These are phyloP conservation scores for Serendipita sp. DNA, from an alignment of 768 basidiomycete genomes.

Conservation along the genomic window DNA sequence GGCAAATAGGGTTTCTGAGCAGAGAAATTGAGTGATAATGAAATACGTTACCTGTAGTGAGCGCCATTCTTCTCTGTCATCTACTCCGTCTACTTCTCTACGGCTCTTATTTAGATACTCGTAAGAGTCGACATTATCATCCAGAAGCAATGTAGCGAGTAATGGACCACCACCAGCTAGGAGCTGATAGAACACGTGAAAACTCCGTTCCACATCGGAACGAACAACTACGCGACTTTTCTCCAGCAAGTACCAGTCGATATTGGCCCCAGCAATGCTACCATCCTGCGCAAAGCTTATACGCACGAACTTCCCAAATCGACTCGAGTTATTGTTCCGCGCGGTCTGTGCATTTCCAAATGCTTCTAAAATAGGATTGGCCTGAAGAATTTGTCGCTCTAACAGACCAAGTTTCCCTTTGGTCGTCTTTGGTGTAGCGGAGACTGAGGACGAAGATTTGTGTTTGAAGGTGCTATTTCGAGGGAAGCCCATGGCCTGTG, in stretches of 20 bases:
- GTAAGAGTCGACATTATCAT: conserved; percentile 62
- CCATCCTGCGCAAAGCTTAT: conserved; percentile 89
- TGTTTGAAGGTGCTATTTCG: conserved; percentile 47
- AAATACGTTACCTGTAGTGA: conserved; percentile 43
- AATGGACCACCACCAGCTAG: conserved; percentile 59
- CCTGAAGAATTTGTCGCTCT: conserved; percentile 92
- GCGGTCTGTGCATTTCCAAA: conserved; percentile 99
- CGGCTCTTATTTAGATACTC: conserved; percentile 84
- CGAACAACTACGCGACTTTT: conserved; percentile 89
- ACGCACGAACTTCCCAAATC: conserved; percentile 95
- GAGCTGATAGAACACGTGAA: conserved; percentile 95
- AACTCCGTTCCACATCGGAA: conserved; percentile 77
- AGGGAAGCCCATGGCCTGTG: conserved; percentile 52
- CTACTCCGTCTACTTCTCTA: conserved; percentile 85
- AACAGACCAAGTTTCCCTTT: conserved; percentile 73
- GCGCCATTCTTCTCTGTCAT: conserved; percentile 82
- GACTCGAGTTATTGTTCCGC: conserved; percentile 95
- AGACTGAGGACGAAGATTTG: conserved; percentile 29
- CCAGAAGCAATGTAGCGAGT: conserved; percentile 60
- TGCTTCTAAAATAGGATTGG: conserved; percentile 93
- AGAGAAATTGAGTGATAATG: conserved; percentile 1
- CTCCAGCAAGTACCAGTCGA: conserved; percentile 97
- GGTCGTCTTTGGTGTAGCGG: conserved; percentile 35
- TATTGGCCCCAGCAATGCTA: conserved; percentile 92
- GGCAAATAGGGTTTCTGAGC: background rate